Evolutionary conservation across 164 flowering plant genomes (phyloP).

Genomic region (Kingdonia uniflora): DNA sequence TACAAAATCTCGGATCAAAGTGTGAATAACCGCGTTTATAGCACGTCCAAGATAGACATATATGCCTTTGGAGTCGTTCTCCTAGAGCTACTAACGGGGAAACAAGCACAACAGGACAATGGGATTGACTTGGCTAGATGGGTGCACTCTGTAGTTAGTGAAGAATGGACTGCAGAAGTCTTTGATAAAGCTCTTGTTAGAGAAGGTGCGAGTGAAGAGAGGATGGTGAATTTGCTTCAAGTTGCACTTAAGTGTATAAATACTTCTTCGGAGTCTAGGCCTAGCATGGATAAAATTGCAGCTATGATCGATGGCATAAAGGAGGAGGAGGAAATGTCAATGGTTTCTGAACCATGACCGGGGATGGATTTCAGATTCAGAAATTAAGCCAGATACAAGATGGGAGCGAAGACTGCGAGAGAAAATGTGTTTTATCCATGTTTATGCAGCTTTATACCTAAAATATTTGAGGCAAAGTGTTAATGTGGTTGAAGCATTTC

Average conservation of each 20-base stretch:
- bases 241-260: slow-evolving; percentile 53
- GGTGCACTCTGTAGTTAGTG: slow-evolving; percentile 52
- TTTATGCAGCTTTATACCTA: too few species aligned
- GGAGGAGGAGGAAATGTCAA: slow-evolving; percentile 48
- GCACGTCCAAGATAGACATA: slow-evolving; percentile 31
- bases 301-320: slow-evolving; percentile 27
- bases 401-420: too few species aligned
- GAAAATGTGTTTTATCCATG: too few species aligned
- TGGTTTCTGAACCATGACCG: slow-evolving; percentile 11
- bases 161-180: slow-evolving; percentile 74
- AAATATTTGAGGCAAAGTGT: too few species aligned
- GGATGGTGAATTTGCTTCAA: slow-evolving; percentile 57
- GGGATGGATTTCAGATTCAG: too few species aligned
- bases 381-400: too few species aligned
- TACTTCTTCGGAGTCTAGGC: slow-evolving; percentile 36
- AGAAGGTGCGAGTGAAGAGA: slow-evolving; percentile 53
- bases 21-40: background rate
- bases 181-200: slow-evolving; percentile 34
- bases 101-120: slow-evolving; percentile 31
- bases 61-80: slow-evolving; percentile 52
- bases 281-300: slow-evolving; percentile 40
- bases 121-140: slow-evolving; percentile 47
- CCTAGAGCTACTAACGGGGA: slow-evolving; percentile 62
- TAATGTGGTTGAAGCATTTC: too few species aligned
- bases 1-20: background rate